These are phyloP conservation scores for Calonectria pauciramosa DNA, from an alignment of 2,329 filamentous ascomycete genomes.

Conservation along the genomic window DNA sequence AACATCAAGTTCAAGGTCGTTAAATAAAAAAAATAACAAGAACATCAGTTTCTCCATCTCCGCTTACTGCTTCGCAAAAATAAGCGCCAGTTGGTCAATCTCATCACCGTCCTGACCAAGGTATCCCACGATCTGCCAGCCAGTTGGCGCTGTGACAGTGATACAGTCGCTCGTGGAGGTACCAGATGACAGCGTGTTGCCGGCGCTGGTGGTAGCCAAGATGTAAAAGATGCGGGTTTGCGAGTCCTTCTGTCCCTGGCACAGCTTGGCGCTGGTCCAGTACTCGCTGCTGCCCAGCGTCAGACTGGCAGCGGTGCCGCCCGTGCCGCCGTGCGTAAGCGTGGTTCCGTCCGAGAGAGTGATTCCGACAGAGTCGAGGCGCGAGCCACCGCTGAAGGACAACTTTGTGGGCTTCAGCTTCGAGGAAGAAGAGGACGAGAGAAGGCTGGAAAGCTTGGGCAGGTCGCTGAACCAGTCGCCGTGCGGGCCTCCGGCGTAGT, in stretches of 20 bases:
- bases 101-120: constrained; percentile 17
- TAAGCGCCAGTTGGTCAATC: constrained; percentile 17
- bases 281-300: constrained; percentile 1
- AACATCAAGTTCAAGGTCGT: not conserved
- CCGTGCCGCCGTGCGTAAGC: constrained; percentile 7
- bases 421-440: not conserved
- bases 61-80: constrained; percentile 13
- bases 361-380: constrained; percentile 16
- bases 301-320: constrained; percentile 3
- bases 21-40: not conserved
- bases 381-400: not conserved
- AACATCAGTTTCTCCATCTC: not conserved
- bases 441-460: not conserved
- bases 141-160: constrained; percentile 1
- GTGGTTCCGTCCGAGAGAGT: constrained; percentile 6
- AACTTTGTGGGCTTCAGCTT: constrained; percentile 13
- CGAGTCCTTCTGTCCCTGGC: constrained; percentile 14
- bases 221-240: constrained; percentile 20
- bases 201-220: constrained; percentile 1
- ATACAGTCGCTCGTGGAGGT: constrained; percentile 3
- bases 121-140: constrained; percentile 25
- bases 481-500: constrained; percentile 6
- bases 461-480: constrained; percentile 22
- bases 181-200: constrained; percentile 8
- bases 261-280: constrained; percentile 19